phyloP scores from a whole-genome alignment of 1,139 yeast genomes.

The Kurtzmaniella quercitrusa region DNA sequence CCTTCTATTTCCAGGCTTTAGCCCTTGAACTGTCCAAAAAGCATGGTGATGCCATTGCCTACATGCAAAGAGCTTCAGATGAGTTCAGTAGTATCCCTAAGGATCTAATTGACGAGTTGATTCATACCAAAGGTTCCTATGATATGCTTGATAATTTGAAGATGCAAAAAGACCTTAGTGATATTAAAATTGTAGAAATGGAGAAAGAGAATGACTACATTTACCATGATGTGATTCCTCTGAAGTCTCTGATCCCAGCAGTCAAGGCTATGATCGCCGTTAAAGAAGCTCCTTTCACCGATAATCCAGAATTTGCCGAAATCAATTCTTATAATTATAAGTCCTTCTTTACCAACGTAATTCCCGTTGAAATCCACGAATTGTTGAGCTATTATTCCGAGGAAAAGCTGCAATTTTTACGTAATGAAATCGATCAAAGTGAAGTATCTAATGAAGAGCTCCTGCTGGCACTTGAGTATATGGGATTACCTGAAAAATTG shows the following conservation, averaged over 20 bases:
- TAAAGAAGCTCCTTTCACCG: conserved; percentile 53
- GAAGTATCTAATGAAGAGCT: conserved; percentile 81
- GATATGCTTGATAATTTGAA: conserved; percentile 42
- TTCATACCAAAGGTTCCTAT: conserved; percentile 25
- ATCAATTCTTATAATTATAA: conserved; percentile 54
- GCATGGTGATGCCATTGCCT: conserved; percentile 76
- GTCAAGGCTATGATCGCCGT: conserved; percentile 76
- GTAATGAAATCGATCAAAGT: conserved; percentile 70
- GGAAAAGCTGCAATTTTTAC: conserved; percentile 72
- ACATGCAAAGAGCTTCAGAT: conserved; percentile 50
- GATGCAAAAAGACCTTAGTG: conserved; percentile 41
- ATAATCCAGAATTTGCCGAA: conserved; percentile 29
- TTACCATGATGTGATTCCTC: conserved; percentile 74
- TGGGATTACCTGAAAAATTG: conserved; percentile 69
- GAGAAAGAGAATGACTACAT: conserved; percentile 86
- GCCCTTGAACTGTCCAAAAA: conserved; percentile 47
- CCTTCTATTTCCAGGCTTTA: conserved; percentile 52
- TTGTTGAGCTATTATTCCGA: conserved; percentile 85
- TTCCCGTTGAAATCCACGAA: conserved; percentile 86
- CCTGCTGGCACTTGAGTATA: conserved; percentile 70
- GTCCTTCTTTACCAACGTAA: conserved; percentile 67
- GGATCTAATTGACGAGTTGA: conserved; percentile 21
- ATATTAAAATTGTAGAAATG: conserved; percentile 43
- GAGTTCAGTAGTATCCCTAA: conserved; percentile 26
- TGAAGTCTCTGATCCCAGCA: conserved; percentile 50